Base-by-base conservation (phyloP, 2,329 filamentous ascomycete species). In the Acrocalymma vagum region DNA sequence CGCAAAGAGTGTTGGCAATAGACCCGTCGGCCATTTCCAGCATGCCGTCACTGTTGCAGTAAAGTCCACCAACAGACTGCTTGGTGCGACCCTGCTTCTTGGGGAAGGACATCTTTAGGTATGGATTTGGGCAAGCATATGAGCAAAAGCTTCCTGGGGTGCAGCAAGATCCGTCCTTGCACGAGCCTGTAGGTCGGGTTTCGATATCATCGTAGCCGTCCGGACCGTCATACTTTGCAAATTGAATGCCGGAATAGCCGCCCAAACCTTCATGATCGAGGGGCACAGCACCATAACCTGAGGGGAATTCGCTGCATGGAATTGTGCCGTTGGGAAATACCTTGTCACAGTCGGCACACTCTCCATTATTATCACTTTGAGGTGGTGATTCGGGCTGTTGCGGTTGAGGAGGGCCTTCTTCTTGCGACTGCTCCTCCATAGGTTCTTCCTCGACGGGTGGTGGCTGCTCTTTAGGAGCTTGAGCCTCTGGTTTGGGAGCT, bases 101-200 rank as follows among this genome's bases (percentile, higher is more conserved):
- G 30, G 94, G 90, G 87, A 91, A 97, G 68, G 97, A 93, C 3
- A 87, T 81, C 82, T 96, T 96, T 71, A 94, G 85, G 72, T 94
- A 95, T 29, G 93, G 93, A 18, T 85, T 74, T n/a, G 90, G 88
- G 78, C 94, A 99, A 41, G 90, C 85, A 64, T 97, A 97, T 2
- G 92, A 95, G 79, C 93, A 96, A 79, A 92, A 91, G 43, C 78
- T 73, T 32, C 84, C 85, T 16, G 55, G 43, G 6, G 48, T 55
- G 74, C 90, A 93, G 45, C 71, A 71, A 11, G 82, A 72, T 11
- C 86, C 87, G 13, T 74, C 66, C 7, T 47, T 40, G 44, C 73
- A 74, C 30, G 85, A 71, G 17, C 80, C 83, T 26, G 84, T 85
- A 35, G 81, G 76, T 47, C 92, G 90, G 45, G 81, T 80, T 66